Evolutionary conservation across 768 basidiomycete genomes (phyloP).

Genomic region (Clavaria fumosa): DNA sequence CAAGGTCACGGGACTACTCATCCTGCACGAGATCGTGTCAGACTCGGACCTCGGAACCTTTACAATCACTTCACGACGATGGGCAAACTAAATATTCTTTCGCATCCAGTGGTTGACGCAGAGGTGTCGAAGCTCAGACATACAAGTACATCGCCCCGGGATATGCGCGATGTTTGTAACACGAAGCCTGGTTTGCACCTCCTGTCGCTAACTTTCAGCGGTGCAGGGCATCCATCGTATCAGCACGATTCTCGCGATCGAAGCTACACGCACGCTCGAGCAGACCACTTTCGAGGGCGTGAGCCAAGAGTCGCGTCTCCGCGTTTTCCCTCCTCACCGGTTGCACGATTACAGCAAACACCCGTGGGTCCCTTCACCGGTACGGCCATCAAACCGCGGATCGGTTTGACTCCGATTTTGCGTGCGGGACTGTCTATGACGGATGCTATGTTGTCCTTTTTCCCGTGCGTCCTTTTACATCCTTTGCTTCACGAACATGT

Average conservation of each 20-base stretch:
- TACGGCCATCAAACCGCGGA: constrained; percentile 50
- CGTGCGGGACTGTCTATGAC: constrained; percentile 91
- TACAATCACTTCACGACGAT: no score
- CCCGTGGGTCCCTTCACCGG: constrained; percentile 75
- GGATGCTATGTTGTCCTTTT: constrained; percentile 45
- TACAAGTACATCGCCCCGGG: constrained; percentile 44
- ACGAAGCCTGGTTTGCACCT: neutral
- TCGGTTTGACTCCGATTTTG: constrained; percentile 84
- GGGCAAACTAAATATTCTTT: constrained; percentile 32
- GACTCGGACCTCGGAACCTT: no score
- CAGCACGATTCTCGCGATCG: constrained; percentile 67
- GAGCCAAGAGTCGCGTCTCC: constrained; percentile 7
- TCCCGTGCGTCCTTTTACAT: constrained; percentile 4
- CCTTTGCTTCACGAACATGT: neutral
- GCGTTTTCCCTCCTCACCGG: neutral
- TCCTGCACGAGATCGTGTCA: no score
- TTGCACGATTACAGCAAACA: constrained; percentile 35
- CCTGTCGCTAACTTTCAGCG: constrained; percentile 1
- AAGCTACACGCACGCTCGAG: constrained; percentile 58
- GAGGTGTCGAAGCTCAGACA: constrained; percentile 58
- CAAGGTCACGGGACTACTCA: no score
- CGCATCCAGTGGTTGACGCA: constrained; percentile 61
- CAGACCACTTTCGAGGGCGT: constrained; percentile 51
- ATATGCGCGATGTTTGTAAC: constrained; percentile 55
- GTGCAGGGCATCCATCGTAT: constrained; percentile 60